Evolutionary conservation across 495 filamentous ascomycete genomes (phyloP).

Genomic region (Durotheca rogersii): DNA sequence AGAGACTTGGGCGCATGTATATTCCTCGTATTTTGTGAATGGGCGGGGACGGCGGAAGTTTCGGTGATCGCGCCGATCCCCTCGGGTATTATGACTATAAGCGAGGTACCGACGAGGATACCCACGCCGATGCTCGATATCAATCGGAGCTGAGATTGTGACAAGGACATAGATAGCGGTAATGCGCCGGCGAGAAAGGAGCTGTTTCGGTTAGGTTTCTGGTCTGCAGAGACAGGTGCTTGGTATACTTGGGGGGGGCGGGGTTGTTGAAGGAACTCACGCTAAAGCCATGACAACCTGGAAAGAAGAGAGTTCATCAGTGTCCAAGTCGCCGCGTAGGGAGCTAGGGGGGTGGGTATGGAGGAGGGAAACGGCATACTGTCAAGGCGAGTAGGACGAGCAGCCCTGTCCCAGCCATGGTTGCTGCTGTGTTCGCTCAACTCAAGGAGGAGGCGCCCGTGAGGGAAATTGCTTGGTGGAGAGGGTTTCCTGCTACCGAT

Average conservation of each 20-base stretch:
- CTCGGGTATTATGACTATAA: conserved; percentile 97
- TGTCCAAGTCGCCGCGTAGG: neutral
- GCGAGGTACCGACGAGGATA: conserved; percentile 87
- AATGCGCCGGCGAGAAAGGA: conserved; percentile 94
- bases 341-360: neutral
- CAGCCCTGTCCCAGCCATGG: conserved; percentile 57
- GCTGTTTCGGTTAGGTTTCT: conserved; percentile 51
- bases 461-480: neutral
- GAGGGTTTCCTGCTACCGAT: conserved; percentile 32
- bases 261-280: conserved; percentile 59
- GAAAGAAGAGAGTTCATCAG: conserved; percentile 23
- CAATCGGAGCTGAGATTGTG: conserved; percentile 82
- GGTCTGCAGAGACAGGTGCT: conserved; percentile 1
- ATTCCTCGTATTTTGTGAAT: conserved; percentile 41
- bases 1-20: conserved; percentile 22
- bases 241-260: conserved; percentile 3
- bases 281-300: conserved; percentile 88
- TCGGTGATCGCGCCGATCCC: conserved; percentile 89
- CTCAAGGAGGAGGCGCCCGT: conserved; percentile 18
- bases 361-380: conserved; percentile 34
- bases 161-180: conserved; percentile 84
- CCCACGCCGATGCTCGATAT: conserved; percentile 94
- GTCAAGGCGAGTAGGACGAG: conserved; percentile 80
- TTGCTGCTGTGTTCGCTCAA: conserved; percentile 22
- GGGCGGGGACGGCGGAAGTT: conserved; percentile 47